Evolutionary conservation across 2,329 filamentous ascomycete species (phyloP).

Genomic region (Diplodia seriata): DNA sequence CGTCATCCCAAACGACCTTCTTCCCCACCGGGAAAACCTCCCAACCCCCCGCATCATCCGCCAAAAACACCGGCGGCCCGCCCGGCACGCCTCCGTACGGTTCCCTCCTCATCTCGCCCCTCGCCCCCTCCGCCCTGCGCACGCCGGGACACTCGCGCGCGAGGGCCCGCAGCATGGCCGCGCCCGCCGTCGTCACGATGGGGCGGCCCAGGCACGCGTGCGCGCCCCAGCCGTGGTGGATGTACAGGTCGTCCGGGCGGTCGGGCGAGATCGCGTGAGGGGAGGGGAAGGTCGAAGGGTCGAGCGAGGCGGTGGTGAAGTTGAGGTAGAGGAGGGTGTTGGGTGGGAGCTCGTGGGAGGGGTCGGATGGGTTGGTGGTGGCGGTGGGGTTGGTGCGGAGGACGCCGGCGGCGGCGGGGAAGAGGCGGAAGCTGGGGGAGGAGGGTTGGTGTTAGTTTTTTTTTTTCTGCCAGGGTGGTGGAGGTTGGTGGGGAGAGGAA

Average conservation of each 20-base stretch:
- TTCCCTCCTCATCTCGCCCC: slow-evolving; percentile 4
- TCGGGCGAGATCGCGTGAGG: slow-evolving; percentile 40
- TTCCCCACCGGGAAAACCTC: not conserved
- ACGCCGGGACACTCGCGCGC: slow-evolving; percentile 37
- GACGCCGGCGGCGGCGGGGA: slow-evolving; percentile 19
- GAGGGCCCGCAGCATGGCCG: slow-evolving; percentile 44
- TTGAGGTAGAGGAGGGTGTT: slow-evolving; percentile 32
- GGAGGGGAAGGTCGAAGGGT: slow-evolving; percentile 44
- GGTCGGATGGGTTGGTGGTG: not conserved
- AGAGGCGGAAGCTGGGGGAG: slow-evolving; percentile 29
- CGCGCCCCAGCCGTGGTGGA: slow-evolving; percentile 43
- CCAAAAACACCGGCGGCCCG: not conserved
- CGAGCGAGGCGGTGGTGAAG: slow-evolving; percentile 41
- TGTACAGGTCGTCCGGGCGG: slow-evolving; percentile 44
- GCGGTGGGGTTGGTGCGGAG: slow-evolving; percentile 27
- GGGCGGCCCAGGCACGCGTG: slow-evolving; percentile 46
- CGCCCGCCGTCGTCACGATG: slow-evolving; percentile 41
- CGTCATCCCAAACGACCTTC: not conserved
- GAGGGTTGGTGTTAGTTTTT: not conserved
- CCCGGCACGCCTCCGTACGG: not conserved
- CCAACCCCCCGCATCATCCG: not conserved
- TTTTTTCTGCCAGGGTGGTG: too few relatives aligned
- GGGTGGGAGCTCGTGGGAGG: slow-evolving; percentile 15
- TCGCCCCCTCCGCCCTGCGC: not conserved
- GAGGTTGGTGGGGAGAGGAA: not conserved